Conservation (phyloP, 768 basidiomycete genomes). For the Boletus pseudopeckii region DNA sequence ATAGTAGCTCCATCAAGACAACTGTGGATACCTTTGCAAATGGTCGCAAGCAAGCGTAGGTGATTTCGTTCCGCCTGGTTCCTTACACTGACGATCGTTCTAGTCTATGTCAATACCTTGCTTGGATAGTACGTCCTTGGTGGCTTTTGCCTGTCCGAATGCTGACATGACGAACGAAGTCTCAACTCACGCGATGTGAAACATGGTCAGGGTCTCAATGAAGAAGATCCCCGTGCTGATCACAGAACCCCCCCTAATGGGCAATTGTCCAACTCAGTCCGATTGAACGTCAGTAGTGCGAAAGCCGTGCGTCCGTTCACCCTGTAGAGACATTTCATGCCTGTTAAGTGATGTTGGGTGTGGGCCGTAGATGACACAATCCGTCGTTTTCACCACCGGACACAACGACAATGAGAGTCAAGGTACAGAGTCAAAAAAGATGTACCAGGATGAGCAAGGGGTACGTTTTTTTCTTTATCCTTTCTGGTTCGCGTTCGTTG, state of each 20-base stretch:
- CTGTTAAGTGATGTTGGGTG: neutral
- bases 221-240: constrained; percentile 18
- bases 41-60: constrained; percentile 26
- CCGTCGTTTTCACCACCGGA: constrained; percentile 12
- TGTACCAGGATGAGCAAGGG: constrained; percentile 9
- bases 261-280: constrained; percentile 6
- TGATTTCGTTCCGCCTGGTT: neutral
- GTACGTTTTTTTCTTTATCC: neutral
- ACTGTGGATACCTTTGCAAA: constrained; percentile 28
- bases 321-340: neutral
- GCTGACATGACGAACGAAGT: constrained; percentile 12
- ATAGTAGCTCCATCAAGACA: constrained; percentile 18
- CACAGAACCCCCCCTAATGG: neutral
- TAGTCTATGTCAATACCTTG: constrained; percentile 30
- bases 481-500: neutral
- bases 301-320: constrained; percentile 15
- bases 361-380: constrained; percentile 13
- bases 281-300: constrained; percentile 6
- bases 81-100: neutral
- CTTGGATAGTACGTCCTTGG: constrained; percentile 21
- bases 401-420: constrained; percentile 1
- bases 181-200: constrained; percentile 24
- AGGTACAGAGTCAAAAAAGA: constrained; percentile 13
- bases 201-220: constrained; percentile 22
- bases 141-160: neutral